Base-by-base conservation (phyloP, 345 rosid species). In the Brassica incana region DNA sequence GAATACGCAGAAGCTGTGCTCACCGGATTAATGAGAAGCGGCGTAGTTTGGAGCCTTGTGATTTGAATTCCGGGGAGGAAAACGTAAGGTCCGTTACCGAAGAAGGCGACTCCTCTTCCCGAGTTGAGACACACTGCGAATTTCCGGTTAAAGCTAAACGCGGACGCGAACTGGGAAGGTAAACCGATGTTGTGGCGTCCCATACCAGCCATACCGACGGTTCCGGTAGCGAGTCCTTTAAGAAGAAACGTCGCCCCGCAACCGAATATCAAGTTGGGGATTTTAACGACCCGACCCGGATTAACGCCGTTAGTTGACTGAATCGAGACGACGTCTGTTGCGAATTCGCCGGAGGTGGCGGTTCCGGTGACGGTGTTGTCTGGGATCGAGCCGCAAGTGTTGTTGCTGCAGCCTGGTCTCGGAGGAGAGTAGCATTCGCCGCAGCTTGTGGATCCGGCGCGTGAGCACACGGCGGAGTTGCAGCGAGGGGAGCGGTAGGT, bases 381-480 rank as follows among this genome's bases (percentile, higher is more conserved):
- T 0, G 90, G 91, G 0, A 4, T 1, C 15, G 83, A 67, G 18
- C 84, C 82, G 18, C 97, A 90, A 0, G 94, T 90, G 80, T 89
- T 85, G 80, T 90, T 89, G 83, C 84, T 87, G 81, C 97, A 93
- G 0, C 97, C 95, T 0, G 97, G 93, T 48, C 82, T 75, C 0
- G 90, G 85, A 5, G 79, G 65, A 15, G 89, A 80, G 78, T 61
- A 82, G 79, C 95, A 91, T 2, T 40, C 16, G 2, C 87, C 74
- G 23, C 93, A 89, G 6, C 87, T 86, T 23, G 9, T 74, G 64
- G 93, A 77, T 5, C 67, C 71, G 25, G 91, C 88, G 3, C 84
- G 71, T 0, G 87, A 81, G 85, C 98, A 93, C 1, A 78, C 80
- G 18, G 92, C 90, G 0, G 95, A 91, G 35, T 78, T 32, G 33